Evolutionary conservation across 2,329 filamentous ascomycete genomes (phyloP).

Genomic region (Penicillium griseofulvum): DNA sequence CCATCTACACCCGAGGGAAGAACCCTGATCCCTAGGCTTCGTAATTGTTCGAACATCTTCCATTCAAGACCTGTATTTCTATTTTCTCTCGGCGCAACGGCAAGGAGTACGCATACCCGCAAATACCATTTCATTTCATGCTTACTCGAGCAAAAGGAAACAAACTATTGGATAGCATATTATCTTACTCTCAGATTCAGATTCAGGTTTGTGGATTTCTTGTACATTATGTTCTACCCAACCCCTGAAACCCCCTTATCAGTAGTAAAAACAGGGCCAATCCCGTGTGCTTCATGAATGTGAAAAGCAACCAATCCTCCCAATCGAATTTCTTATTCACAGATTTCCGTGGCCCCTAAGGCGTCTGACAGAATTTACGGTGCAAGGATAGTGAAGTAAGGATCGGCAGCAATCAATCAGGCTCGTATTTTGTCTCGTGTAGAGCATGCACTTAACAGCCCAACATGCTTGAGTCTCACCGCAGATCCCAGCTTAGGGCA

Average conservation of each 20-base stretch:
- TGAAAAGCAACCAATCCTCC: too few species aligned
- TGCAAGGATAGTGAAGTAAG: not conserved
- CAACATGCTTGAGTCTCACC: not conserved
- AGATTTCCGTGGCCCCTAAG: not conserved
- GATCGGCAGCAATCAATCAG: not conserved
- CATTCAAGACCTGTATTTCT: not conserved
- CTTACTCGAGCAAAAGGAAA: not conserved
- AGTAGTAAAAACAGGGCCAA: not conserved
- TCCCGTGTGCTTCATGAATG: not conserved
- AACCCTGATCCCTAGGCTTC: not conserved
- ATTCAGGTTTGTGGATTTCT: not conserved
- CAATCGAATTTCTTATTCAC: not conserved
- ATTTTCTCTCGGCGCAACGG: not conserved
- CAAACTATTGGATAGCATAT: not conserved
- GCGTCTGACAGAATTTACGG: not conserved
- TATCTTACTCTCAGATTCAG: not conserved
- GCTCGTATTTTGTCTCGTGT: not conserved
- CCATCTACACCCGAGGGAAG: conserved; percentile 8
- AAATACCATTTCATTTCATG: not conserved
- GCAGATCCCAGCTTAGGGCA: not conserved
- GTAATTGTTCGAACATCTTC: not conserved
- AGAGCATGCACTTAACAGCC: too few species aligned
- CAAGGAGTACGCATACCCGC: not conserved
- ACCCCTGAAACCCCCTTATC: not conserved
- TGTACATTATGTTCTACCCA: not conserved